Evolutionary conservation across 106 monocot species (phyloP), one percentile per base, ranked within the genome.

Genomic region (Dioscorea zingiberensis): DNA sequence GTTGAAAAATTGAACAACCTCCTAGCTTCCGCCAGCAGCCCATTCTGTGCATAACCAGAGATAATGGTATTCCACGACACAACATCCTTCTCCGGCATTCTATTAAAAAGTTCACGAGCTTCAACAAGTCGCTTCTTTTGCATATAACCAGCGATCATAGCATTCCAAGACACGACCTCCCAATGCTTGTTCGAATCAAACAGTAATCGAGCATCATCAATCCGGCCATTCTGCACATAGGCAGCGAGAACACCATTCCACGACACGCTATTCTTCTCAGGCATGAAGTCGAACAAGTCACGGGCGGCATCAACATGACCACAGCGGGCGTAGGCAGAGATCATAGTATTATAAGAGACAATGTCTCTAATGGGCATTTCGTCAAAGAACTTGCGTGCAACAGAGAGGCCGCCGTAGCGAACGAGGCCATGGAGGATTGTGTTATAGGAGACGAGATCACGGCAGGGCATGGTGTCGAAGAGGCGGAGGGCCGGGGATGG

Each of bases 21-120:
- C 63, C 58, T 71, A 1, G 88, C 88, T 24, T 75, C 72, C 2
- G 5, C 45, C 69, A 88, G 58, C 4, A 71, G 13, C n/a, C 75
- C 78, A n/a, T 32, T 75, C 70, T 81, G 83, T 0, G 88, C 88
- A 25, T 88, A 84, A 26, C 88, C 88, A 11, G 88, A 78, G 22
- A 88, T 29, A 62, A 88, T 73, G 5, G 81, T 81, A 61, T 84
- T 88, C 88, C 88, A 88, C 11, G 88, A 81, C 0, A 88, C 76
- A 6, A 75, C 65, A 48, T 88, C 88, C 32, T 72, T 68, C 44
- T 63, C 47, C 0, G 80, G 74, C 87, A 88, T 75, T 18, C 60
- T 47, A 15, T 88, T 72, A 9, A 88, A 88, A 6, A 88, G 75
- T 57, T 58, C 62, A 26, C 76, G 25, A 2, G 88, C 88, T 3